Evolutionary conservation across 2,329 filamentous ascomycete species (phyloP).

Genomic region (Xylariales sp.): DNA sequence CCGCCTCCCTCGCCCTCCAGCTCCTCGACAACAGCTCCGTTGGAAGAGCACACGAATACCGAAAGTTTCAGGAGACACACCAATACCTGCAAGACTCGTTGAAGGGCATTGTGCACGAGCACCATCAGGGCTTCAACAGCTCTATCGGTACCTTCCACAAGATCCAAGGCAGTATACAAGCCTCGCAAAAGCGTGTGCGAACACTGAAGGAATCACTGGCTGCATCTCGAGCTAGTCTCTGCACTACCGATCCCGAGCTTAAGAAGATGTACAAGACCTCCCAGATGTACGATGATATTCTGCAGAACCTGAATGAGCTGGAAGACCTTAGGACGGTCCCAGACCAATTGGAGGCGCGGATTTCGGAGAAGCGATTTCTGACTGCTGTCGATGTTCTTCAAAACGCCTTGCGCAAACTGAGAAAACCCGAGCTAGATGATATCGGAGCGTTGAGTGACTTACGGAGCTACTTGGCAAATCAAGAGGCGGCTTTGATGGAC

Average conservation of each 20-base stretch:
- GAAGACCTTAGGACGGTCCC: constrained; percentile 87
- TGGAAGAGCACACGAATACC: constrained; percentile 83
- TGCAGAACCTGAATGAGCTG: constrained; percentile 77
- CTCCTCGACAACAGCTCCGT: constrained; percentile 92
- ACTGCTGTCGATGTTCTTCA: constrained; percentile 90
- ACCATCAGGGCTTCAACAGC: constrained; percentile 98
- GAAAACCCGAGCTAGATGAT: constrained; percentile 82
- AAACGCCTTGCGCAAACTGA: constrained; percentile 75
- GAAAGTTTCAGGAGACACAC: constrained; percentile 78
- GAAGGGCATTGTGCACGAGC: constrained; percentile 94
- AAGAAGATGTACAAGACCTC: constrained; percentile 84
- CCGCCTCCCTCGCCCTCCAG: constrained; percentile 91
- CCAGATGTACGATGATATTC: constrained; percentile 83
- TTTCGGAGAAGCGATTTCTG: constrained; percentile 93
- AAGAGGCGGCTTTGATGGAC: constrained; percentile 86
- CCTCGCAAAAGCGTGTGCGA: constrained; percentile 81
- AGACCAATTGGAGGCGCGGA: constrained; percentile 86
- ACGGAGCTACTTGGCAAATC: constrained; percentile 82
- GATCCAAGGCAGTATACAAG: constrained; percentile 88
- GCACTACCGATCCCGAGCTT: constrained; percentile 82
- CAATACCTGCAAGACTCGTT: constrained; percentile 86
- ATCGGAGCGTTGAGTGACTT: constrained; percentile 87
- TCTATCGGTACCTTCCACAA: constrained; percentile 99
- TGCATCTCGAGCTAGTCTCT: constrained; percentile 74
- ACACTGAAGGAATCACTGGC: constrained; percentile 77